A percentile compares a stretch with the other conserved stretches of the same genome.
phyloP scores from a whole-genome alignment of 805 yeast genomes.

The Starmerella powellii region DNA sequence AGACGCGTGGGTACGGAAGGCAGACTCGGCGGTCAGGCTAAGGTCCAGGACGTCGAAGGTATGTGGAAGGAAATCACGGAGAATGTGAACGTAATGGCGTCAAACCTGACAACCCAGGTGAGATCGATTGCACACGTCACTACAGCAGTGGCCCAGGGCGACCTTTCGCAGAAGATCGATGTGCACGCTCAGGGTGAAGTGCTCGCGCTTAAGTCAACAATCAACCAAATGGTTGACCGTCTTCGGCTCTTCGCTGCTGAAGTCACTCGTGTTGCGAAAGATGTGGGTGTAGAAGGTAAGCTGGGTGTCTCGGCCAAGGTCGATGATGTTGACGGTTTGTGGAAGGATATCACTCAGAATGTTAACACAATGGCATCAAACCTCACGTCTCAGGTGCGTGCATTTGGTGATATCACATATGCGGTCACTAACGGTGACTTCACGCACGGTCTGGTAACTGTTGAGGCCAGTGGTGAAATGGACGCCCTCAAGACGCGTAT shows the following conservation, averaged over 20 bases:
- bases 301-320: constrained; percentile 88
- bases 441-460: constrained; percentile 69
- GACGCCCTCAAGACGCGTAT: constrained; percentile 42
- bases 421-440: constrained; percentile 92
- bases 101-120: constrained; percentile 75
- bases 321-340: constrained; percentile 76
- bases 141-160: constrained; percentile 86
- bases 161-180: constrained; percentile 69
- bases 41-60: constrained; percentile 68
- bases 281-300: constrained; percentile 88
- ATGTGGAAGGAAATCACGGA: constrained; percentile 78
- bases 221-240: constrained; percentile 87
- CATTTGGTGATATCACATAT: constrained; percentile 85
- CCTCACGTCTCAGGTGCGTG: constrained; percentile 82
- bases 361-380: constrained; percentile 93
- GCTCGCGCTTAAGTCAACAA: constrained; percentile 70
- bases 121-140: constrained; percentile 83
- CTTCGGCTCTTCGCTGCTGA: constrained; percentile 78
- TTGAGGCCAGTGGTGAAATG: constrained; percentile 89
- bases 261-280: constrained; percentile 81
- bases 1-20: constrained; percentile 85
- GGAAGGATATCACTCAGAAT: constrained; percentile 86
- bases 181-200: constrained; percentile 89
- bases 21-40: constrained; percentile 77
- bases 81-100: constrained; percentile 80